Percentiles rank a stretch among this genome's conserved stretches.
phyloP scores from a whole-genome alignment of 768 basidiomycete species.

The Agaricus blazei region DNA sequence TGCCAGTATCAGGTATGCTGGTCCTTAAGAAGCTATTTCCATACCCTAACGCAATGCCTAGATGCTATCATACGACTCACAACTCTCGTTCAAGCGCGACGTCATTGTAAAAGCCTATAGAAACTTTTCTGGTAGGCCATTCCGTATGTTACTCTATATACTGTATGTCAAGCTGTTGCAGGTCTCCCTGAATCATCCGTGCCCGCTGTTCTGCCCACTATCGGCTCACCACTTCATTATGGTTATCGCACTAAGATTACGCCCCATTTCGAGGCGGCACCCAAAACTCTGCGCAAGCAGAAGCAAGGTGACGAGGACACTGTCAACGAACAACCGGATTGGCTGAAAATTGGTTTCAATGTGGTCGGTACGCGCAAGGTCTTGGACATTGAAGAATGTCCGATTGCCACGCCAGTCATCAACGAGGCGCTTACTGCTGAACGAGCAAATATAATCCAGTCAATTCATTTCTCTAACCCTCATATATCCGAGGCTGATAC shows the following conservation, averaged over 20 bases:
- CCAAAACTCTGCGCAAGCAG: constrained; percentile 28
- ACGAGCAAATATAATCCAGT: constrained; percentile 68
- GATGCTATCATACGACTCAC: constrained; percentile 86
- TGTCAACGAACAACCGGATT: constrained; percentile 41
- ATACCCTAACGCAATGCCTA: constrained; percentile 21
- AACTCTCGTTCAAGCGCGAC: constrained; percentile 81
- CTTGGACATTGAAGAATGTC: constrained; percentile 97
- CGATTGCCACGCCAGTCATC: constrained; percentile 80
- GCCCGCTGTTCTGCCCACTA: constrained; percentile 67
- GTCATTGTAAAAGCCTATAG: constrained; percentile 82
- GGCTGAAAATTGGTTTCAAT: constrained; percentile 90
- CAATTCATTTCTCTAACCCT: constrained; percentile 15
- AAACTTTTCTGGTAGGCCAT: constrained; percentile 57
- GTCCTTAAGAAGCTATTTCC: background rate
- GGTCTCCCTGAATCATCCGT: constrained; percentile 52
- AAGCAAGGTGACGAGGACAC: constrained; percentile 5
- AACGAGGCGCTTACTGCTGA: constrained; percentile 61
- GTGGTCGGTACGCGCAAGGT: constrained; percentile 64
- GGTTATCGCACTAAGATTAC: constrained; percentile 96
- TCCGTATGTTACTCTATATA: background rate
- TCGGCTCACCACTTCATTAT: constrained; percentile 86
- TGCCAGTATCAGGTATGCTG: constrained; percentile 85
- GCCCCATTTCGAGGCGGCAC: constrained; percentile 87
- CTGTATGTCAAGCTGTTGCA: constrained; percentile 16
- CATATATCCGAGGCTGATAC: background rate